These are phyloP conservation scores for Nicotiana otophora DNA, from an alignment of 257 asterid species.

Conservation along the genomic window DNA sequence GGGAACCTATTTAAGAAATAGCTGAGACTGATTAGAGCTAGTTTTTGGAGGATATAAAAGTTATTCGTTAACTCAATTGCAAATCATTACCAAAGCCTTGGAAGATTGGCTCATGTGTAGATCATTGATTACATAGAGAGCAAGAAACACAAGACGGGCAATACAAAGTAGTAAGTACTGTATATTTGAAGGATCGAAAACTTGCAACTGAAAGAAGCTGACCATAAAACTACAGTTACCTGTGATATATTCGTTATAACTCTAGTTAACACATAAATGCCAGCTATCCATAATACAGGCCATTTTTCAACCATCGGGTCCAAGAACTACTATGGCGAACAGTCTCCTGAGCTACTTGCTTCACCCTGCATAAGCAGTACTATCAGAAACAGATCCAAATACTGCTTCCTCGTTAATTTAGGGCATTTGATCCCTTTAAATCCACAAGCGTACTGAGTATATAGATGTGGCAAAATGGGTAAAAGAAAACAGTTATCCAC, in stretches of 20 bases:
- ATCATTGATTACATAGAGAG: constrained; percentile 72
- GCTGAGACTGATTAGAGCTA: background rate
- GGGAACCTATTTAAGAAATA: constrained; percentile 49
- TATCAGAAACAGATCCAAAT: background rate
- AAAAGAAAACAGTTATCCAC: no score
- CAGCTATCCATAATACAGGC: constrained; percentile 68
- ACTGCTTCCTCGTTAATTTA: background rate
- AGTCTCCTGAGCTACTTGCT: constrained; percentile 34
- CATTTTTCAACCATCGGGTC: constrained; percentile 66
- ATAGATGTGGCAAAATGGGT: background rate
- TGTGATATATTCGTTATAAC: constrained; percentile 74
- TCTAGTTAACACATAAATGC: constrained; percentile 75
- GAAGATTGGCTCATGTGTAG: constrained; percentile 71
- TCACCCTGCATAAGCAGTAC: constrained; percentile 37
- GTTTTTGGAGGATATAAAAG: background rate
- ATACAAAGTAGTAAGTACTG: background rate
- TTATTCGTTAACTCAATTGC: background rate
- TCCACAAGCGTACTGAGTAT: background rate
- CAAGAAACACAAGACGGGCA: constrained; percentile 41
- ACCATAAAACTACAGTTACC: constrained; percentile 30
- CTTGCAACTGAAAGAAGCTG: background rate
- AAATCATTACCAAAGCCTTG: constrained; percentile 59
- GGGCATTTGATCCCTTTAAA: background rate
- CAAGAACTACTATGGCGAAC: constrained; percentile 52
- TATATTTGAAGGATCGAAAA: background rate